Evolutionary conservation across 2,329 filamentous ascomycete species (phyloP), one percentile per base, ranked within the genome.

Genomic region (Paecilomyces sp.): DNA sequence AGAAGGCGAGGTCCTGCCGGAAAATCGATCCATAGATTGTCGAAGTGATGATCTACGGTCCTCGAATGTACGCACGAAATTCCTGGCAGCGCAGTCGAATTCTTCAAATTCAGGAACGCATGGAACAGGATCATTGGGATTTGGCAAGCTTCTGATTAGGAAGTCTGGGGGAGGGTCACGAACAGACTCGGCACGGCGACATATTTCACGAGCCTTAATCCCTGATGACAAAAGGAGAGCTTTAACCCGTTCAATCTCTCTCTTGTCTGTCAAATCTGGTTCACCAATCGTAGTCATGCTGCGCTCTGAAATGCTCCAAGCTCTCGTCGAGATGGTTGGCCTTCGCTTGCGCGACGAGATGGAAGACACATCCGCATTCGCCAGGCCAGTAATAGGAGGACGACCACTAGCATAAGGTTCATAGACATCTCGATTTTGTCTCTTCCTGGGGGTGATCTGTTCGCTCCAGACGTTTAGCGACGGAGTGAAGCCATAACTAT

Each of bases 141-240:
- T 67, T 18, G 68, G 61, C 7, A 72, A 63, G 55, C 63, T 68
- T 57, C 67, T 69, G 52, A 77, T 63, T 56, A 75, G 60, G 25
- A 78, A 76, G 2, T 68, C 67, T 4, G 75, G 70, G 12, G 73
- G 72, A 25, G 70, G 67, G 24, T 68, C 68, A 22, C 74, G 74
- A 22, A 70, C 61, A 36, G 80, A 79, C 53, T 87, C 76, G 3
- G 88, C 86, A 54, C 88, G 84, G 3, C 86, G 83, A 30, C 82
- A 81, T 58, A 97, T 90, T 69, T 94, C 90, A 68, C 87, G 87
- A 0, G 93, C 92, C 75, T 95, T 96, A 69, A 97, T 87, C n/a
- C 92, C 92, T 0, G 91, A 91, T 63, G 88, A 89, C 24, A 96
- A 80, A 50, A 96, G 84, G 8, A 95, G 80, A 0, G 91, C 85